These are phyloP conservation scores for Boletus huronensis DNA, from an alignment of 768 basidiomycete species.

Conservation along the genomic window DNA sequence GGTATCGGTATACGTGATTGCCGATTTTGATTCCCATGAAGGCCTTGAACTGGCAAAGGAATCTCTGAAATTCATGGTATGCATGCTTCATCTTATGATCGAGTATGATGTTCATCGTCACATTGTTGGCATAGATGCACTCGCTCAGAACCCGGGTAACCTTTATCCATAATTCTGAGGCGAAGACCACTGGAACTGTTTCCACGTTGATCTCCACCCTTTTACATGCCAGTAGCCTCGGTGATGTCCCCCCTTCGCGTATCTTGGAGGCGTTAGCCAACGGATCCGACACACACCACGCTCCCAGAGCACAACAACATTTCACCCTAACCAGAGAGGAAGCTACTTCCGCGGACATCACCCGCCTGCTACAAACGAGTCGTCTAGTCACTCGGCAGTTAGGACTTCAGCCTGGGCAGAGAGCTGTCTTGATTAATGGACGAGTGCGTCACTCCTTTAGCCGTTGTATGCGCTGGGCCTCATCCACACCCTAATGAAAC, in stretches of 20 bases:
- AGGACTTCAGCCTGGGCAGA: constrained; percentile 55
- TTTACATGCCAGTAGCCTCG: constrained; percentile 38
- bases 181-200: constrained; percentile 10
- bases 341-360: constrained; percentile 27
- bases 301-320: constrained; percentile 35
- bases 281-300: constrained; percentile 7
- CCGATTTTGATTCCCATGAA: constrained; percentile 66
- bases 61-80: constrained; percentile 63
- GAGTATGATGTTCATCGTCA: neutral
- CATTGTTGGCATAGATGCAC: constrained; percentile 34
- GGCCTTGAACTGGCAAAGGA: constrained; percentile 62
- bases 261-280: constrained; percentile 14
- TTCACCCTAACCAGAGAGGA: constrained; percentile 29
- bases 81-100: constrained; percentile 14
- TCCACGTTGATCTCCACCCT: constrained; percentile 54
- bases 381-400: constrained; percentile 52
- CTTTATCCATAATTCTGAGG: constrained; percentile 71
- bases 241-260: constrained; percentile 19
- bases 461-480: neutral
- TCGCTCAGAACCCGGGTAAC: constrained; percentile 56
- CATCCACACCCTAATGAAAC: neutral
- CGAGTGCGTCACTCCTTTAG: constrained; percentile 49
- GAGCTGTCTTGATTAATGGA: constrained; percentile 76
- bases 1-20: constrained; percentile 62
- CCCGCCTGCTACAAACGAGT: constrained; percentile 42